Base-by-base conservation (phyloP, 441 rosid species). In the Erodium moschatum region DNA sequence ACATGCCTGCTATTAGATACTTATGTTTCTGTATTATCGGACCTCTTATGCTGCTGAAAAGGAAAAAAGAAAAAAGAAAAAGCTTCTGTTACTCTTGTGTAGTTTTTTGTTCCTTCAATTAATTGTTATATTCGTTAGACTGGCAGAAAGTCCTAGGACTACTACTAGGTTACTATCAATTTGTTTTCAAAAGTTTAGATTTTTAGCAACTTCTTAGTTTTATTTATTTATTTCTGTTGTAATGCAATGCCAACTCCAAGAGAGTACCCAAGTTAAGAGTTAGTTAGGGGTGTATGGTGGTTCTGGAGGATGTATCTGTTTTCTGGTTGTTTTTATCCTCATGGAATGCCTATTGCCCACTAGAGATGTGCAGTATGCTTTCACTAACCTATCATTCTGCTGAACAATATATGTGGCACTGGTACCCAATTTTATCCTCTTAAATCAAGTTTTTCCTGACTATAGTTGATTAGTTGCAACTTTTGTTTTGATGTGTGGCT, bases 41-140 rank as follows among this genome's bases (percentile, higher is more conserved):
- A 40, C 20, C 24, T 20, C 73, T 71, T 44, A 8, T 20, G 46
- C 70, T 13, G 62, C 10, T 24, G 7, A 68, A 70, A 38, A 20
- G 54, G 11, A 18, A 12, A 52, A 66, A 24, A 24, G 2, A 24
- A 24, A 18, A 12, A 52, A 66, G 2, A 24, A 24, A 24, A 24
- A 24, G 13, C 38, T 15, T 50, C 16, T 50, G n/a, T 50, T 50
- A n/a, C 18, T 50, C 19, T 50, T 50, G 7, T 13, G 56, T 50
- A 12, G 16, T 50, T n/a, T 50, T 50, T 13, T 50, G 18, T 50
- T 24, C 56, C 44, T 38, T 38, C 8, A 38, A 50, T 50, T 15
- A 13, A n/a, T 48, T 3, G 16, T 15, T 50, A 12, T 50, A 4
- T 50, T 15, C 16, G 1, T 6, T 13, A 50, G 16, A 50, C 56